Conservation (phyloP, 306 rosid species). For the Delonix regia region DNA sequence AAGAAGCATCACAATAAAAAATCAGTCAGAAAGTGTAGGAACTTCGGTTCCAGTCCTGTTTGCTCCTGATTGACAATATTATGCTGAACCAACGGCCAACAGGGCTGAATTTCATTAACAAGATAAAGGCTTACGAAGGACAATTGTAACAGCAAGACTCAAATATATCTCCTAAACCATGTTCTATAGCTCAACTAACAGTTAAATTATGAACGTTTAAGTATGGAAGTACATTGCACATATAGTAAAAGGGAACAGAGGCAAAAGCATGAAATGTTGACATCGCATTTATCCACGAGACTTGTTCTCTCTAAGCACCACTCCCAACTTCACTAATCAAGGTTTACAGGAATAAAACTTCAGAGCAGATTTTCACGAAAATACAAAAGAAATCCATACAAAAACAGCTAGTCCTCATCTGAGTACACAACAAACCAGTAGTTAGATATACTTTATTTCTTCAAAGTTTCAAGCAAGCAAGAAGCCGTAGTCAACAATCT, state of each 20-base stretch:
- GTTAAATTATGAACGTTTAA: neutral
- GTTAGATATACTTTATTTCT: neutral
- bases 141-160: neutral
- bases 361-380: neutral
- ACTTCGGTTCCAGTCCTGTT: neutral
- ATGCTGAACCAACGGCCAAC: neutral
- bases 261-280: neutral
- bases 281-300: neutral
- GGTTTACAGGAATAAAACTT: neutral
- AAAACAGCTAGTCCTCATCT: neutral
- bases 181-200: neutral
- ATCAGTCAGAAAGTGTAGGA: neutral
- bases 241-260: neutral
- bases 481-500: neutral
- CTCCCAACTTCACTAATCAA: neutral
- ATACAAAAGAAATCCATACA: neutral
- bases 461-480: neutral
- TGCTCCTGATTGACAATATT: neutral
- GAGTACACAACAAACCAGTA: neutral
- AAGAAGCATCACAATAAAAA: neutral
- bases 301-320: neutral
- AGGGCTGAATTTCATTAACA: neutral
- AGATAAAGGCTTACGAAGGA: neutral
- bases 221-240: neutral
- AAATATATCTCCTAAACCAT: neutral